Conservation (phyloP, 306 rosid genomes). For the Ormosia semicastrata region DNA sequence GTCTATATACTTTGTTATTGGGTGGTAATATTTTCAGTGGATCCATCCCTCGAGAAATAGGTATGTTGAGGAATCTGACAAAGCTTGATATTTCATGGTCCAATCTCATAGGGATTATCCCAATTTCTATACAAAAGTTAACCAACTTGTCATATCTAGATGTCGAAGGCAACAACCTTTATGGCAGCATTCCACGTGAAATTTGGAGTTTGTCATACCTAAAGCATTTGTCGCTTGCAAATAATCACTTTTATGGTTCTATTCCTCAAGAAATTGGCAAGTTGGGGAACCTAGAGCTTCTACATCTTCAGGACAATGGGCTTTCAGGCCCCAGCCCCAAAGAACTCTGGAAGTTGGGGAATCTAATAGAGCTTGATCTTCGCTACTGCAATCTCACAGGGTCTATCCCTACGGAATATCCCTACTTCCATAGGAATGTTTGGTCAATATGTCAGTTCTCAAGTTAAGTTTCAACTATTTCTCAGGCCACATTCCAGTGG, state of each 20-base stretch:
- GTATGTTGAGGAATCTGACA: not conserved
- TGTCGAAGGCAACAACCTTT: not conserved
- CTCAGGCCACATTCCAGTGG: not conserved
- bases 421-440: not conserved
- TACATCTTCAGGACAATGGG: not conserved
- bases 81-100: not conserved
- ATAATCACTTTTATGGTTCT: not conserved
- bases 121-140: not conserved
- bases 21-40: not conserved
- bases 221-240: fast-evolving
- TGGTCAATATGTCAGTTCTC: not conserved
- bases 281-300: not conserved
- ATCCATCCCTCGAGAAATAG: constrained; percentile 21
- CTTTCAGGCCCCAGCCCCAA: not conserved
- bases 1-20: not conserved
- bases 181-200: not conserved
- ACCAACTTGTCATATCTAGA: not conserved
- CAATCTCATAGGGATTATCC: constrained; percentile 8
- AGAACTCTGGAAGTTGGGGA: not conserved
- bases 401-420: constrained; percentile 10
- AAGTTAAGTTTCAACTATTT: not conserved
- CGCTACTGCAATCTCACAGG: not conserved
- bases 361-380: not conserved
- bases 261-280: not conserved
- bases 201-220: not conserved